Evolutionary conservation across 2,329 filamentous ascomycete genomes (phyloP).

Genomic region (Arthrobotrys sinensis): DNA sequence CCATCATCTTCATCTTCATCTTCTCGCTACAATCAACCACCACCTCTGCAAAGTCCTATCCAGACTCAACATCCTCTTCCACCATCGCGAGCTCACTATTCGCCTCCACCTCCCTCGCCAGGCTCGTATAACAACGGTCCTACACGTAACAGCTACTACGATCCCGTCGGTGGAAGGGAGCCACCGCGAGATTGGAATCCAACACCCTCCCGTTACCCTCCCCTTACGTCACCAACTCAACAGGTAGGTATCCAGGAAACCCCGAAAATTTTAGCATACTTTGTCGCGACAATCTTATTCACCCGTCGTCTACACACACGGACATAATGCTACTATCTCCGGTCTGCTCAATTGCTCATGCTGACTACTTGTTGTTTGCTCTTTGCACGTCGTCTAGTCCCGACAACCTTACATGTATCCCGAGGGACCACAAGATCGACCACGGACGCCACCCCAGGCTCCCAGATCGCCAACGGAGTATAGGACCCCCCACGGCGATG

Average conservation of each 20-base stretch:
- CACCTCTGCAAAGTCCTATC: slow-evolving; percentile 48
- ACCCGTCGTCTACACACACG: not conserved
- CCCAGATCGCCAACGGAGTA: slow-evolving; percentile 58
- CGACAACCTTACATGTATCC: slow-evolving; percentile 57
- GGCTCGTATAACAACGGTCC: slow-evolving; percentile 66
- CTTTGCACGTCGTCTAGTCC: slow-evolving; percentile 27
- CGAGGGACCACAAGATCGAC: slow-evolving; percentile 50
- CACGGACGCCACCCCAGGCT: slow-evolving; percentile 56
- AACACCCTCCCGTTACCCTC: slow-evolving; percentile 45
- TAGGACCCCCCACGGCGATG: slow-evolving; percentile 47
- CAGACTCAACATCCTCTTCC: slow-evolving; percentile 44
- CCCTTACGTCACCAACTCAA: slow-evolving; percentile 59
- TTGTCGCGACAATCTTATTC: slow-evolving; percentile 20
- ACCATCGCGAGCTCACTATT: slow-evolving; percentile 58
- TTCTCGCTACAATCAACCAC: slow-evolving; percentile 52
- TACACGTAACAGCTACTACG: slow-evolving; percentile 59
- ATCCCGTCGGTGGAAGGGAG: slow-evolving; percentile 59
- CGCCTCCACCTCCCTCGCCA: slow-evolving; percentile 65
- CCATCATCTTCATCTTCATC: slow-evolving; percentile 26
- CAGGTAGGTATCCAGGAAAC: slow-evolving; percentile 23
- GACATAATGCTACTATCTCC: slow-evolving; percentile 32
- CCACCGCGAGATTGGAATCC: slow-evolving; percentile 52
- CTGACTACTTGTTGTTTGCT: slow-evolving; percentile 27
- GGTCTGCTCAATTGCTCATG: slow-evolving; percentile 16
- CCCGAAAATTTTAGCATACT: not conserved